Evolutionary conservation across 1,284 basidiomycete species (phyloP).

Genomic region (Leccinum subrobustum): DNA sequence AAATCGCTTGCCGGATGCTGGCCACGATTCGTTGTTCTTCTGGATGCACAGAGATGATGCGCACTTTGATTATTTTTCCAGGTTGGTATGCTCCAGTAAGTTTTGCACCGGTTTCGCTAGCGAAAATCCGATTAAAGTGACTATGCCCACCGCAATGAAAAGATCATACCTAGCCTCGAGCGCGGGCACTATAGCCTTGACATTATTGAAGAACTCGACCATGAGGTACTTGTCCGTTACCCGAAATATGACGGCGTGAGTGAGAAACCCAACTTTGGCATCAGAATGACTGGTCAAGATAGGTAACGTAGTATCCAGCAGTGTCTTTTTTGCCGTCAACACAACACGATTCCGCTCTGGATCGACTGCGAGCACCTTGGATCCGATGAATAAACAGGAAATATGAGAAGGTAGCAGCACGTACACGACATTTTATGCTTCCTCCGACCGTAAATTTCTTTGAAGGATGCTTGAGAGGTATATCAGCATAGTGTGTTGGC

Average conservation of each 20-base stretch:
- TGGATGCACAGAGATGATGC: conserved; percentile 72
- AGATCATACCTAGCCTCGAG: conserved; percentile 76
- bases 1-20: conserved; percentile 82
- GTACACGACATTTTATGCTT: conserved; percentile 82
- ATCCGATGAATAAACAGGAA: conserved; percentile 12
- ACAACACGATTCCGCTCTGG: conserved; percentile 79
- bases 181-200: conserved; percentile 82
- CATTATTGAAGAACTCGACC: conserved; percentile 89
- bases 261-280: conserved; percentile 70
- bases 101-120: conserved; percentile 41
- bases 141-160: not conserved
- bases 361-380: conserved; percentile 85
- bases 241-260: conserved; percentile 85
- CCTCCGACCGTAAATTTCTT: conserved; percentile 88
- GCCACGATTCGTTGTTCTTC: conserved; percentile 73
- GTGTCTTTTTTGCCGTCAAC: conserved; percentile 90
- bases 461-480: conserved; percentile 87
- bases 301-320: conserved; percentile 80
- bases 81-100: conserved; percentile 71
- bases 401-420: conserved; percentile 24
- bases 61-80: conserved; percentile 87
- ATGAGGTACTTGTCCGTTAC: conserved; percentile 76
- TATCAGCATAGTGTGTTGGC: conserved; percentile 95
- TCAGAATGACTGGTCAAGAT: conserved; percentile 69
- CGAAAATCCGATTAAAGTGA: conserved; percentile 4